Conservation (phyloP, 2,329 filamentous ascomycete species). For the Cladophialophora psammophila region DNA sequence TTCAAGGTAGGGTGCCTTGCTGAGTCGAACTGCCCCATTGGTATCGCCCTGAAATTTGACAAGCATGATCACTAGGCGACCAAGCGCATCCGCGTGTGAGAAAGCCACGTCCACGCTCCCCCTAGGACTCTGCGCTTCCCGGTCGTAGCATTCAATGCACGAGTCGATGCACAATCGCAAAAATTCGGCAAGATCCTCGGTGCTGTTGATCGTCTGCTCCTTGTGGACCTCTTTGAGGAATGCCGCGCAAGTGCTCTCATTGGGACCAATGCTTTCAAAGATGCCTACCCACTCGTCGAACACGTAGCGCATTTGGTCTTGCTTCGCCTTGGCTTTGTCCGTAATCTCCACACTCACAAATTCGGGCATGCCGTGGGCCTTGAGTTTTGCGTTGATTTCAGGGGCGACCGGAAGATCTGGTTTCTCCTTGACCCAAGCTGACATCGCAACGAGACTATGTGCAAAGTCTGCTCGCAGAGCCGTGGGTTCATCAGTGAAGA, state of each 20-base stretch:
- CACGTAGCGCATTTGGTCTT: constrained; percentile 89
- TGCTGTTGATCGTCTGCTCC: constrained; percentile 73
- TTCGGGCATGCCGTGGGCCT: constrained; percentile 63
- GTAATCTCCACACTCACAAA: constrained; percentile 62
- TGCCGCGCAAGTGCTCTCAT: constrained; percentile 72
- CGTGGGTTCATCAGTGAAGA: constrained; percentile 78
- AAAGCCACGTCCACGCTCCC: constrained; percentile 68
- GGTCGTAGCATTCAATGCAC: constrained; percentile 79
- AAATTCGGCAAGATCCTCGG: constrained; percentile 80
- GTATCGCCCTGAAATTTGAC: constrained; percentile 73
- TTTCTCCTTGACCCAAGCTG: constrained; percentile 80
- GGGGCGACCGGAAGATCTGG: constrained; percentile 70
- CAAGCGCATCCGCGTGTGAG: constrained; percentile 78
- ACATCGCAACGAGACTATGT: constrained; percentile 79
- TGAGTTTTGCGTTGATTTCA: constrained; percentile 72
- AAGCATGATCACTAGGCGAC: constrained; percentile 78
- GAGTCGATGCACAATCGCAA: constrained; percentile 81
- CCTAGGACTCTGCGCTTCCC: constrained; percentile 66
- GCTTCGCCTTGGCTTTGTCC: constrained; percentile 66
- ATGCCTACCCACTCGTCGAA: constrained; percentile 95
- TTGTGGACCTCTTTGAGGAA: constrained; percentile 87
- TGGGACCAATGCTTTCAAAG: constrained; percentile 76
- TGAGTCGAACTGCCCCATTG: constrained; percentile 64
- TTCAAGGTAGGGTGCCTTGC: constrained; percentile 76
- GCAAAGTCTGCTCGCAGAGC: constrained; percentile 87